Evolutionary conservation across 2,329 filamentous ascomycete species (phyloP), one percentile per base, ranked within the genome.

Genomic region (Talaromyces sp.): DNA sequence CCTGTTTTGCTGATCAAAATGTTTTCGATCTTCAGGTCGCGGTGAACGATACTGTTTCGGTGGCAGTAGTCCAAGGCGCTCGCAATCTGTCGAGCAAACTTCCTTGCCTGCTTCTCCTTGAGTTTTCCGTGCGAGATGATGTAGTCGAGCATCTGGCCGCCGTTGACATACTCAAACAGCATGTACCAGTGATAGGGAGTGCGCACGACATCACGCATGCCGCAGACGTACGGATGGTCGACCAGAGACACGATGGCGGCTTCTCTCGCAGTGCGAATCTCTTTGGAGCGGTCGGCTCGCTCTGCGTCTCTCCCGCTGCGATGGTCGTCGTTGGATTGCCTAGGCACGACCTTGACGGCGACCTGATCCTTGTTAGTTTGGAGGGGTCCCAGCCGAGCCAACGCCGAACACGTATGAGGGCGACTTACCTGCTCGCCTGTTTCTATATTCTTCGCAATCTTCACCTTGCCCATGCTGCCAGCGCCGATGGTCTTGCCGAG

Each of bases 151-250:
- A 99, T 98, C 78, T 99, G 95, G 19, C 95, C 95, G 54, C 95
- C 95, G 72, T 99, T 97, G 76, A 99, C 95, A 75, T 95, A 97
- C 78, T 99, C 95, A 72, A 96, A 99, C 56, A 99, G 86, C 95
- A 99, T 99, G 77, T 99, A 99, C 95, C 95, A 99, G 77, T 99
- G 95, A 74, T 97, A 95, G 70, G 95, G 93, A 56, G 95, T 98
- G 61, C 93, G 89, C 60, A 98, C 89, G 27, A 97, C 92, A 77
- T 99, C 95, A 66, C 92, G 87, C 84, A 99, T 90, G 62, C 90
- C 92, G 74, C 95, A 98, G 61, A 99, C 96, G 72, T 96, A 96
- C 14, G 93, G 95, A 70, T 98, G 95, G 71, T 92, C 91, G 60
- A 97, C 84, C 54, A 99, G 86, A 27, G 91, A 96, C 64, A 97